Evolutionary conservation across 2,329 filamentous ascomycete genomes (phyloP).

Genomic region (Fusarium sambucinum): DNA sequence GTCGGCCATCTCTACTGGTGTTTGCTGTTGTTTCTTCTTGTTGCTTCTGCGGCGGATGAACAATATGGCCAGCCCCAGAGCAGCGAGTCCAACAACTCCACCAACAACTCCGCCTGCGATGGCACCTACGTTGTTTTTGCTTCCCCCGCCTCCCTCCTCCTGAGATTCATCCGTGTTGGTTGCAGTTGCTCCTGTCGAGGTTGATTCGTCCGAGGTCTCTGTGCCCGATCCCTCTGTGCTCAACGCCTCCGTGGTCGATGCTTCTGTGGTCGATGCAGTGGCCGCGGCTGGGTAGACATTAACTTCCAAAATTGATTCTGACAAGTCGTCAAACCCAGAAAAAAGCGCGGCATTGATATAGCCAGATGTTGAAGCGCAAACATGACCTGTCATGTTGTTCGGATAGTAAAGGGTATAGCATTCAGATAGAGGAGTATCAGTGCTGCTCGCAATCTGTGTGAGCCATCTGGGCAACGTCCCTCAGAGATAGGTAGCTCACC

Average conservation of each 20-base stretch:
- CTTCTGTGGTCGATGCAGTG: not conserved
- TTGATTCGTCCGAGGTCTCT: not conserved
- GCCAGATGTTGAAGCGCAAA: slow-evolving; percentile 13
- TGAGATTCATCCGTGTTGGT: slow-evolving; percentile 7
- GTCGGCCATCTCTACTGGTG: not conserved
- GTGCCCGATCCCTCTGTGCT: not conserved
- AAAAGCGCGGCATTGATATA: slow-evolving; percentile 3
- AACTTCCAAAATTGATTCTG: slow-evolving; percentile 7
- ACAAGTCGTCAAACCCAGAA: not conserved
- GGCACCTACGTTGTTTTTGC: slow-evolving; percentile 19
- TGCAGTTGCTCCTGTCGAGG: not conserved
- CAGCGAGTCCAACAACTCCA: slow-evolving; percentile 22
- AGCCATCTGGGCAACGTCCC: not conserved
- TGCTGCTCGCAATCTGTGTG: slow-evolving; percentile 13
- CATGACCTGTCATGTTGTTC: slow-evolving; percentile 10
- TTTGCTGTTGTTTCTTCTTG: slow-evolving; percentile 13
- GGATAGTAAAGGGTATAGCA: slow-evolving; percentile 33
- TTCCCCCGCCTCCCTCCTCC: not conserved
- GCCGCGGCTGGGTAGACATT: slow-evolving; percentile 11
- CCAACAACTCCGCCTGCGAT: slow-evolving; percentile 36
- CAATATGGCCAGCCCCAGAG: slow-evolving; percentile 18
- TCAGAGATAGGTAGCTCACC: slow-evolving; percentile 8
- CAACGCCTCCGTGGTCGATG: not conserved
- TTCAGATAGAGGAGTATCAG: not conserved
- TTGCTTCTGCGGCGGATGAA: slow-evolving; percentile 34